Evolutionary conservation across 2,329 filamentous ascomycete species (phyloP), one percentile per base, ranked within the genome.

Genomic region (Triangularia setosa): DNA sequence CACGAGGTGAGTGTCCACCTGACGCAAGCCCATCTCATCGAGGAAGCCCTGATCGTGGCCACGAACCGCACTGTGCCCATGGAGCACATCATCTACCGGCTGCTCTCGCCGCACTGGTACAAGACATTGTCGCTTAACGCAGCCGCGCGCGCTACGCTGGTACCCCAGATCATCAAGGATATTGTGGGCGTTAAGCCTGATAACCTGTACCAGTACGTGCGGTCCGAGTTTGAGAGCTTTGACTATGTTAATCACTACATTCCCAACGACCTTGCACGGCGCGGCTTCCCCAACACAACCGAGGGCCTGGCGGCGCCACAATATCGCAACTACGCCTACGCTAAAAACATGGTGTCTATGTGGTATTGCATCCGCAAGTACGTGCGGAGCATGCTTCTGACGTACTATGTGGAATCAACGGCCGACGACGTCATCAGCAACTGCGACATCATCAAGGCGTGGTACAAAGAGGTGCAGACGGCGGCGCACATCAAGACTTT

Each of bases 321-420:
- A 62, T 83, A 79, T 72, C 74, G 76, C 61, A 83, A 83, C 72
- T 84, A 83, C 68, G 74, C 78, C 7, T 83, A 82, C 66, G 81
- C 75, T 18, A 77, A 76, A 66, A 79, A 80, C 70, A 79, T 82
- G 69, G 67, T 75, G 4, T 69, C 73, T 7, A 77, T 83, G 71
- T 83, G 81, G 81, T 67, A 71, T 5, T 72, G 72, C 4, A 74
- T 83, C 40, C 75, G 75, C 23, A 68, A 73, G 5, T 83, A 80
- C 65, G 79, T 82, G 56, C 69, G 70, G 25, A 71, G 72, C 2
- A 76, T 80, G 69, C 73, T 82, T 0, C 61, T 68, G 3, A 72
- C 73, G 18, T 59, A 71, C 23, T 78, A 77, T 67, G 25, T 12
- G 2, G 53, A 55, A 25, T 70, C 74, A 27, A 70, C 69, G 18